Percentiles rank a stretch among this genome's conserved stretches.
These are phyloP conservation scores for Schizosaccharomyces lindneri DNA, from an alignment of 805 yeast species.

Conservation along the genomic window DNA sequence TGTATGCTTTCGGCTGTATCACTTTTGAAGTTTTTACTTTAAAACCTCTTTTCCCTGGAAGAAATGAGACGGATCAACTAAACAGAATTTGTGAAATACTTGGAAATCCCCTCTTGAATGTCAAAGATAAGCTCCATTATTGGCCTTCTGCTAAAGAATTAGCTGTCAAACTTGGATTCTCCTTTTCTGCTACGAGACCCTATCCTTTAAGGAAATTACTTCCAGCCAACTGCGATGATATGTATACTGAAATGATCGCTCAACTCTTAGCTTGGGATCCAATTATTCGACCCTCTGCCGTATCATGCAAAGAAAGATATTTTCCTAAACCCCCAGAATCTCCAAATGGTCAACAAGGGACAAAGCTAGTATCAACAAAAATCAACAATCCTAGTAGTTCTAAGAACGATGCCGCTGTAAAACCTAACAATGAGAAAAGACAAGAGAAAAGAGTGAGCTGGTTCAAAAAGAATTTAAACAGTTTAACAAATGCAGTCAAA, in stretches of 20 bases:
- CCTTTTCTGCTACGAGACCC: neutral
- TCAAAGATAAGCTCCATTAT: neutral
- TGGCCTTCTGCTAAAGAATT: neutral
- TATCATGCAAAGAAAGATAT: neutral
- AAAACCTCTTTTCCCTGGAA: conserved; percentile 86
- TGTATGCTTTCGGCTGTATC: conserved; percentile 94
- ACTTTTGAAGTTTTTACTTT: conserved; percentile 70
- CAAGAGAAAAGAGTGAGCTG: neutral
- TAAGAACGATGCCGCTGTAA: neutral
- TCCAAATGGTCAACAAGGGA: neutral
- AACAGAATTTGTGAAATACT: conserved; percentile 80
- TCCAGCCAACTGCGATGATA: neutral
- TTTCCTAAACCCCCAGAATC: neutral
- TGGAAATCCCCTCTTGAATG: conserved; percentile 47
- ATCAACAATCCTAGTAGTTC: neutral
- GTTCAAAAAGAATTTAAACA: neutral
- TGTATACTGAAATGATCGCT: neutral
- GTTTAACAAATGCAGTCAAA: neutral
- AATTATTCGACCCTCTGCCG: neutral
- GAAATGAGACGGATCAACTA: conserved; percentile 71
- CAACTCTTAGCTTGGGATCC: neutral
- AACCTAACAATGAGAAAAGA: neutral
- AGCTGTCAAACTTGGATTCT: neutral
- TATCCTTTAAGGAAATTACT: neutral
- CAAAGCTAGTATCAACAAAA: neutral